Conservation (phyloP, 345 rosid genomes). For the Citrus reticulata region DNA sequence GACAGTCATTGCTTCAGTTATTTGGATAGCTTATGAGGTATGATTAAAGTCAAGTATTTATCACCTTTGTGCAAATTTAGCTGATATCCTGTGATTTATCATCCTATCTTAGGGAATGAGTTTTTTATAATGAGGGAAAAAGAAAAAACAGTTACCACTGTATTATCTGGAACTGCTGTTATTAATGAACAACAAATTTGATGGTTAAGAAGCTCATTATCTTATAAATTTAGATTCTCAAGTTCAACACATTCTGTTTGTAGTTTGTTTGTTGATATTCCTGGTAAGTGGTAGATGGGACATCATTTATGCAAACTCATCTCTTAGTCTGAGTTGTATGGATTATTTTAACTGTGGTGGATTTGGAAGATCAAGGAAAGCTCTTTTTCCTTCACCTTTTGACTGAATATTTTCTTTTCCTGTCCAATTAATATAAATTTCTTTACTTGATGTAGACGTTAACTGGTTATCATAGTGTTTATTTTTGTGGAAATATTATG, state of each 20-base stretch:
- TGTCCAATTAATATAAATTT: background rate
- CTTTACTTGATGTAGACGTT: background rate
- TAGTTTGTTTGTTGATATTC: background rate
- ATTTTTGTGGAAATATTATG: conserved; percentile 10
- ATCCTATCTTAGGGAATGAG: background rate
- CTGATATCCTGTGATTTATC: background rate
- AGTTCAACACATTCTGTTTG: background rate
- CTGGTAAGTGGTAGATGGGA: background rate
- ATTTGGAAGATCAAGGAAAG: background rate
- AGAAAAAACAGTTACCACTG: too few relatives aligned
- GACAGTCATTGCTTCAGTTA: conserved; percentile 79
- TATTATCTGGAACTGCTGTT: background rate
- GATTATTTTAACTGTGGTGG: background rate
- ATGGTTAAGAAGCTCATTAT: background rate
- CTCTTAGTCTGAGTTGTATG: background rate
- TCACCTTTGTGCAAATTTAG: background rate
- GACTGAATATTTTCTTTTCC: background rate
- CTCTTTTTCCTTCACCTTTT: background rate
- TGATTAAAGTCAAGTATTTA: conserved; percentile 3
- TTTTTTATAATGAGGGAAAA: background rate
- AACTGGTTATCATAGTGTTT: background rate
- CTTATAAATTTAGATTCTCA: background rate
- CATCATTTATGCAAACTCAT: background rate
- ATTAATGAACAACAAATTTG: background rate
- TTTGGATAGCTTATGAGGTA: conserved; percentile 94